These are phyloP conservation scores for Globisporangium okanoganense DNA, from an alignment of 352 stramenopile species.

Conservation along the genomic window DNA sequence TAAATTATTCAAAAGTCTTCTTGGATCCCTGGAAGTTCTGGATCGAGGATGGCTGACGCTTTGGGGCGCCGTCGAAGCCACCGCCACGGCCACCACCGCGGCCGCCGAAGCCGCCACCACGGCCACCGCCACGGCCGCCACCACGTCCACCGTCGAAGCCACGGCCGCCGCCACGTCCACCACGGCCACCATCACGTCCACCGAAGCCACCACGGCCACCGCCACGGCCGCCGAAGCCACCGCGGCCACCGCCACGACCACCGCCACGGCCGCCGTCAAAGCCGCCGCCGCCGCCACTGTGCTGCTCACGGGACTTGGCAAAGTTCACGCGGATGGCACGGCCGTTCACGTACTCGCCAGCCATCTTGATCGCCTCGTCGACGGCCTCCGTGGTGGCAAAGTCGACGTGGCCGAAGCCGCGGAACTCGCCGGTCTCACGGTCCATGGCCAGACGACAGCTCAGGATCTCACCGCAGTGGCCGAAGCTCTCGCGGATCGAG, in stretches of 20 bases:
- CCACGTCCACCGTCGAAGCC: constrained; percentile 35
- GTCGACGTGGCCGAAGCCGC: constrained; percentile 97
- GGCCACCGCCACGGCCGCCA: constrained; percentile 23
- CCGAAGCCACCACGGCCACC: constrained; percentile 53
- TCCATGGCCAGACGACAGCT: constrained; percentile 94
- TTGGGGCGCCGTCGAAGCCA: constrained; percentile 63
- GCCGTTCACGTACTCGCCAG: constrained; percentile 90
- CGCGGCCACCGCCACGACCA: constrained; percentile 63
- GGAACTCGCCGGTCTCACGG: constrained; percentile 97
- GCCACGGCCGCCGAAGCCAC: no score
- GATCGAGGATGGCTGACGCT: constrained; percentile 89
- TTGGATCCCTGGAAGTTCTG: constrained; percentile 95
- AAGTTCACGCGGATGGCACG: constrained; percentile 95
- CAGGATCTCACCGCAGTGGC: constrained; percentile 93
- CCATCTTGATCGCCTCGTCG: constrained; percentile 89
- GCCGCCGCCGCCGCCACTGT: constrained; percentile 30
- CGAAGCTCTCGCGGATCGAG: constrained; percentile 90
- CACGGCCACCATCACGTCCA: constrained; percentile 52
- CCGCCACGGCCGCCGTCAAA: constrained; percentile 59
- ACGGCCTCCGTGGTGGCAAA: constrained; percentile 94
- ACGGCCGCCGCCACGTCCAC: constrained; percentile 36
- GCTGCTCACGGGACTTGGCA: constrained; percentile 71
- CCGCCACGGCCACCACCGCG: constrained; percentile 38
- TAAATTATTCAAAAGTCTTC: constrained; percentile 94
- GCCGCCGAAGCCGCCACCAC: constrained; percentile 25